These are phyloP conservation scores for Monosporascus sp. DNA, from an alignment of 2,329 filamentous ascomycete species.

Conservation along the genomic window DNA sequence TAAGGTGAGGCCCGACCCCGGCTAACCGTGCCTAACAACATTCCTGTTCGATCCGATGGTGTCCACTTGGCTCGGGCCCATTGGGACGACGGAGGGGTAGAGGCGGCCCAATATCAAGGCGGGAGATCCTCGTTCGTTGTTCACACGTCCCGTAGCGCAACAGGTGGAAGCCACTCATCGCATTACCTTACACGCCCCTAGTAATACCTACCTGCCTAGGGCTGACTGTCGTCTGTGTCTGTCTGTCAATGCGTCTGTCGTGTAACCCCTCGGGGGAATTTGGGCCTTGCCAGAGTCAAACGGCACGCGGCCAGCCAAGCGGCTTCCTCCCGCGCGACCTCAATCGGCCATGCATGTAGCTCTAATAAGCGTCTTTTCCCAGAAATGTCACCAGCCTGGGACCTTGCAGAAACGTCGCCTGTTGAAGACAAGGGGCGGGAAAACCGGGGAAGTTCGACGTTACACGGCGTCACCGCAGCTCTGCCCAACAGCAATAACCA, in stretches of 20 bases:
- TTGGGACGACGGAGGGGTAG: not conserved
- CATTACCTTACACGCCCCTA: not conserved
- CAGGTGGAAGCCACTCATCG: no score
- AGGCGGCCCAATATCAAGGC: not conserved
- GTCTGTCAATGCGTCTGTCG: not conserved
- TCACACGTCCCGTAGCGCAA: no score
- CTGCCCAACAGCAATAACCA: no score
- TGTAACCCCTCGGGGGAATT: not conserved
- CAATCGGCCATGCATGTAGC: no score
- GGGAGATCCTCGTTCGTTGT: not conserved
- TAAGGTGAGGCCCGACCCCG: not conserved
- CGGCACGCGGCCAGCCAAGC: not conserved
- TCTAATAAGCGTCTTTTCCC: not conserved
- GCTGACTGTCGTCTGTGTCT: not conserved
- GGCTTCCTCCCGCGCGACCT: no score
- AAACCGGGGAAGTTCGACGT: not conserved
- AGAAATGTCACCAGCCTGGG: not conserved
- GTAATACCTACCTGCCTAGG: not conserved
- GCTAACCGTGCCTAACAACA: not conserved
- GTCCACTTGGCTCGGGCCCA: not conserved
- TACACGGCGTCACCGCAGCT: no score
- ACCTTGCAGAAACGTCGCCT: not conserved
- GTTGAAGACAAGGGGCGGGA: not conserved
- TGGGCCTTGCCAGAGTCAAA: not conserved
- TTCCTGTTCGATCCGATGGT: not conserved